Conservation (phyloP, 345 rosid species). For the Citrus glauca region DNA sequence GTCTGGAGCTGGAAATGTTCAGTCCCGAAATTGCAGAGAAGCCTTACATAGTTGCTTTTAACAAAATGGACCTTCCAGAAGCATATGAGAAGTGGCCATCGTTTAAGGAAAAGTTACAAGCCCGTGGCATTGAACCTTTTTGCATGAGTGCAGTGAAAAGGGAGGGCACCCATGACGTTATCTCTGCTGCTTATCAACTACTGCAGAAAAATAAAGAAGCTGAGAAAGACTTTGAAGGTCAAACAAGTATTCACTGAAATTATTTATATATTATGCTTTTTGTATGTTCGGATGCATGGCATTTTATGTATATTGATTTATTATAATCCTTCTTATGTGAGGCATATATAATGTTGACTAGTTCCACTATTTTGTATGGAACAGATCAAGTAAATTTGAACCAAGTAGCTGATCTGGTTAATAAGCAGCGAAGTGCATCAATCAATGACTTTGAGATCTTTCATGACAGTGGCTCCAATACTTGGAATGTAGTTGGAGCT, state of each 20-base stretch:
- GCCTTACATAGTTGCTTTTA: constrained; percentile 77
- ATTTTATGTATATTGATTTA: neutral
- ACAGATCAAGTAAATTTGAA: constrained; percentile 43
- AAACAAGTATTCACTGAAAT: constrained; percentile 3
- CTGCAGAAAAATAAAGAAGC: constrained; percentile 48
- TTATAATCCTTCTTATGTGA: neutral
- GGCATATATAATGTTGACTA: constrained; percentile 3
- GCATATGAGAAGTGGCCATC: constrained; percentile 70
- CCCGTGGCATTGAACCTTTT: constrained; percentile 63
- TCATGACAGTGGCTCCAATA: constrained; percentile 48
- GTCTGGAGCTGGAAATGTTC: constrained; percentile 89
- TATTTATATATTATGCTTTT: neutral
- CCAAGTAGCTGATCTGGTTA: constrained; percentile 75
- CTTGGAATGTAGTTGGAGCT: constrained; percentile 79
- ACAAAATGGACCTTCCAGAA: constrained; percentile 93
- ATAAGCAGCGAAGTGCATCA: constrained; percentile 59
- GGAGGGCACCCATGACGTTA: constrained; percentile 78
- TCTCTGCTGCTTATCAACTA: constrained; percentile 61
- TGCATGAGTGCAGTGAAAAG: constrained; percentile 83
- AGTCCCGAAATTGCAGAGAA: constrained; percentile 82
- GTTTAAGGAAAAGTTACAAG: constrained; percentile 62
- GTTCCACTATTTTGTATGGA: constrained; percentile 27
- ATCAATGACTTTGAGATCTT: constrained; percentile 78
- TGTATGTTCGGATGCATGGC: neutral
- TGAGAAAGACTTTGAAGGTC: constrained; percentile 57